Percentiles rank a stretch among this genome's conserved stretches.
These are phyloP conservation scores for Eremochloa ophiuroides DNA, from an alignment of 176 grass and related monocot genomes.

Conservation along the genomic window DNA sequence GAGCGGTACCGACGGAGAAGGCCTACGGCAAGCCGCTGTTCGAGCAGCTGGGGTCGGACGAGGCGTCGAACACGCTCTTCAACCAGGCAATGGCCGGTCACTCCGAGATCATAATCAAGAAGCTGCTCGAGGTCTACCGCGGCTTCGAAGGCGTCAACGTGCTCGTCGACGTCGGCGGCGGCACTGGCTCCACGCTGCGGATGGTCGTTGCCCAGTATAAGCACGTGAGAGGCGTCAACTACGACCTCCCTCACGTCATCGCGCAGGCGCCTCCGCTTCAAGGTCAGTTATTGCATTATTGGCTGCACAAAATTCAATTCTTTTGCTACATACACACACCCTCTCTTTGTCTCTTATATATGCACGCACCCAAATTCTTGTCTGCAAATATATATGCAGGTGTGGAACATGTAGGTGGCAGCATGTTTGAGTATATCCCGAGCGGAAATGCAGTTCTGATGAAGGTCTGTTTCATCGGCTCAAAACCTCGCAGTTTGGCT, in stretches of 20 bases:
- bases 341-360: too few relatives aligned
- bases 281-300: background rate
- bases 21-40: background rate
- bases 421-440: slow-evolving; percentile 28
- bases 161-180: slow-evolving; percentile 41
- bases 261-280: background rate
- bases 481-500: too few relatives aligned
- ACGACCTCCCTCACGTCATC: slow-evolving; percentile 38
- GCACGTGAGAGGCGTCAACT: slow-evolving; percentile 17
- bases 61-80: background rate
- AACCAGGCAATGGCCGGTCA: background rate
- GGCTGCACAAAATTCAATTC: background rate
- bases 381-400: background rate
- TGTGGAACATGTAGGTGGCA: slow-evolving; percentile 27
- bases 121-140: background rate
- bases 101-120: background rate
- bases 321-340: background rate
- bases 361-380: background rate
- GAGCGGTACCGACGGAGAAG: background rate
- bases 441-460: background rate
- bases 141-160: slow-evolving; percentile 12
- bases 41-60: background rate
- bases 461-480: too few relatives aligned
- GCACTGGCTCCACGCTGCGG: slow-evolving; percentile 9
- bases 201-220: slow-evolving; percentile 5